Evolutionary conservation across 495 filamentous ascomycete genomes (phyloP), one percentile per base, ranked within the genome.

Genomic region (Aspergillus kassunensis): DNA sequence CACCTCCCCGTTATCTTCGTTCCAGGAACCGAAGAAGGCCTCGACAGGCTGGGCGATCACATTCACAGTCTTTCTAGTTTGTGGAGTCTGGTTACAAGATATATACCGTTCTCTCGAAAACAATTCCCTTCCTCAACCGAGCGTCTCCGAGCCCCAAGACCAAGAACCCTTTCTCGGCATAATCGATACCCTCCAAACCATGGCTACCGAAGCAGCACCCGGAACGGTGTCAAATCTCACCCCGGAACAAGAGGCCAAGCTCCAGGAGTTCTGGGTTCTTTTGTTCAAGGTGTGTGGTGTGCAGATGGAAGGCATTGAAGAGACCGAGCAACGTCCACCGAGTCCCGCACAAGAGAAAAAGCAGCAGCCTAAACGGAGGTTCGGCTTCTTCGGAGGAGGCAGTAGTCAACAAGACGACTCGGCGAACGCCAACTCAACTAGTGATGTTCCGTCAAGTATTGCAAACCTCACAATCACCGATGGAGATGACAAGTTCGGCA

Each of bases 201-300:
- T 73, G 67, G 54, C 71, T 44, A 48, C 58, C 54, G 60, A 73
- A 51, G 72, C 67, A 44, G 74, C 83, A 18, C 84, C 87, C 21
- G 93, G 93, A 44, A 83, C 91, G 52, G 85, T 91, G 33, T 90
- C 88, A 53, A 95, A 84, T 62, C 81, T 98, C 44, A 97, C 93
- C 16, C 65, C 81, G 6, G 91, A 96, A 56, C 84, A 98, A 66
- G 89, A 96, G 58, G 83, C 77, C 56, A 97, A 95, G 69, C 73
- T 98, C 44, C 85, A 85, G 62, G 87, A 92, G 64, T 79, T 97
- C 60, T 98, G 93, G 93, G 66, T 79, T 8, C 73, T 83, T 41
- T 76, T 87, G 20, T 77, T 97, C 51, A 85, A 86, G 41, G 80
- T 96, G 41, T 96, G 91, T 65, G 89, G 87, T 33, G 82, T 95